Conservation (phyloP, 371 early-diverging fungal genomes). For the Syncephalastrum monosporum region DNA sequence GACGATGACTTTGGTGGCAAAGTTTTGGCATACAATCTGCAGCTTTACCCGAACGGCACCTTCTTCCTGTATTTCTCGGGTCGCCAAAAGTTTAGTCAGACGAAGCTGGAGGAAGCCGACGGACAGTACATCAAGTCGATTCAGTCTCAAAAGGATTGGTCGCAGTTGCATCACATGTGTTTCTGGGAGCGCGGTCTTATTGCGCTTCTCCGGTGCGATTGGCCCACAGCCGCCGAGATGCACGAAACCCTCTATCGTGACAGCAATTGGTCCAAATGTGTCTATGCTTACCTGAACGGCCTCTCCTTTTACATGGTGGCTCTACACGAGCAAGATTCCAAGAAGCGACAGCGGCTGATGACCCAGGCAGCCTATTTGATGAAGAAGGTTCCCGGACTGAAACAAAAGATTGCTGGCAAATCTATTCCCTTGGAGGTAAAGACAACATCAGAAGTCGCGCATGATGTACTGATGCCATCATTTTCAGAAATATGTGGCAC, state of each 20-base stretch:
- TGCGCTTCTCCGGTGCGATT: conserved; percentile 41
- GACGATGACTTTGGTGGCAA: conserved; percentile 36
- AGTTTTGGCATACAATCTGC: conserved; percentile 35
- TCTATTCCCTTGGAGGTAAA: conserved; percentile 65
- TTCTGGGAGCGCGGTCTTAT: conserved; percentile 67
- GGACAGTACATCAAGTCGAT: conserved; percentile 37
- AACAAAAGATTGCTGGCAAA: conserved; percentile 72
- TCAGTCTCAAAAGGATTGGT: conserved; percentile 56
- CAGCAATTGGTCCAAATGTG: conserved; percentile 72
- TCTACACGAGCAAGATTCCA: conserved; percentile 1
- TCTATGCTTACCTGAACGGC: conserved; percentile 63
- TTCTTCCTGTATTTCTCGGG: conserved; percentile 61
- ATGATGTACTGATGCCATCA: background rate
- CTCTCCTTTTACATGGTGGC: conserved; percentile 41
- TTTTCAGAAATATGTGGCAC: conserved; percentile 60
- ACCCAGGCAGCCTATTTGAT: conserved; percentile 36
- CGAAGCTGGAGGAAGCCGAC: conserved; percentile 48
- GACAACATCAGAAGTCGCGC: background rate
- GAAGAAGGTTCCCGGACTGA: conserved; percentile 47
- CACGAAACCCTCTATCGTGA: conserved; percentile 56
- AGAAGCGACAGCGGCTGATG: conserved; percentile 7
- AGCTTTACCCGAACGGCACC: conserved; percentile 51
- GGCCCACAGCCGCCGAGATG: conserved; percentile 46
- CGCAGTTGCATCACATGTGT: conserved; percentile 65
- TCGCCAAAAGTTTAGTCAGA: conserved; percentile 43